A percentile compares a stretch with the other conserved stretches of the same genome.
These are phyloP conservation scores for Alternaria incomplexa DNA, from an alignment of 2,329 filamentous ascomycete species.

Conservation along the genomic window DNA sequence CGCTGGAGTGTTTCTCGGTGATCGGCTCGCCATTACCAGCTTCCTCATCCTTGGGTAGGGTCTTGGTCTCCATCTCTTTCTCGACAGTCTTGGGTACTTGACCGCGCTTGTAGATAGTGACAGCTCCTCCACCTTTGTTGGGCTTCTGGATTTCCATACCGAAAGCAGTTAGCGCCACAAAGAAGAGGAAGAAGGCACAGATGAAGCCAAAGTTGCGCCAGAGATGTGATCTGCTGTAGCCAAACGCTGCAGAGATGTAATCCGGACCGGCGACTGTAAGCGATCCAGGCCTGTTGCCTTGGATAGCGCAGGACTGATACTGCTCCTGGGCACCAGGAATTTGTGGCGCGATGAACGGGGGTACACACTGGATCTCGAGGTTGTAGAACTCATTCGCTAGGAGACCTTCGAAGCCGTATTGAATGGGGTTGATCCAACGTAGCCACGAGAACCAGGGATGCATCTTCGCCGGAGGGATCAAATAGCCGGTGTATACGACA, in stretches of 20 bases:
- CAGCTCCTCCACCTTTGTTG: constrained; percentile 64
- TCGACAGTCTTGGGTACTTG: constrained; percentile 66
- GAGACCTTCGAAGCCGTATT: constrained; percentile 72
- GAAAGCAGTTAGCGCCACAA: constrained; percentile 54
- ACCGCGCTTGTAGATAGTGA: constrained; percentile 68
- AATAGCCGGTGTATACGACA: constrained; percentile 49
- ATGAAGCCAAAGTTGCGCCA: constrained; percentile 66
- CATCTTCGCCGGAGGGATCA: constrained; percentile 50
- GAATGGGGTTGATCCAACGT: constrained; percentile 61
- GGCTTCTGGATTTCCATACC: constrained; percentile 61
- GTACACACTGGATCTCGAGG: constrained; percentile 61
- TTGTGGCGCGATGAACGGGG: constrained; percentile 63
- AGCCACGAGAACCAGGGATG: constrained; percentile 51
- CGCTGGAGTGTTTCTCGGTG: constrained; percentile 28
- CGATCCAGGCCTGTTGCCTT: constrained; percentile 62
- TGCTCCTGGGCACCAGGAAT: constrained; percentile 53
- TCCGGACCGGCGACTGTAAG: constrained; percentile 60
- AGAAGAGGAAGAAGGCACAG: constrained; percentile 58
- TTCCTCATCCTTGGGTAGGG: constrained; percentile 59
- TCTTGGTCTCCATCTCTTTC: constrained; percentile 62
- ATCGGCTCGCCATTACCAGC: constrained; percentile 48
- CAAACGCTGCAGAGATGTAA: constrained; percentile 63
- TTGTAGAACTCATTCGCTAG: constrained; percentile 74
- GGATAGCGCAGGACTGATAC: constrained; percentile 66
- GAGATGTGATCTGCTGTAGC: constrained; percentile 62